Percentiles rank a stretch among this genome's conserved stretches.
phyloP scores from a whole-genome alignment of 179 eudicot species.

The Gypsophila paniculata region DNA sequence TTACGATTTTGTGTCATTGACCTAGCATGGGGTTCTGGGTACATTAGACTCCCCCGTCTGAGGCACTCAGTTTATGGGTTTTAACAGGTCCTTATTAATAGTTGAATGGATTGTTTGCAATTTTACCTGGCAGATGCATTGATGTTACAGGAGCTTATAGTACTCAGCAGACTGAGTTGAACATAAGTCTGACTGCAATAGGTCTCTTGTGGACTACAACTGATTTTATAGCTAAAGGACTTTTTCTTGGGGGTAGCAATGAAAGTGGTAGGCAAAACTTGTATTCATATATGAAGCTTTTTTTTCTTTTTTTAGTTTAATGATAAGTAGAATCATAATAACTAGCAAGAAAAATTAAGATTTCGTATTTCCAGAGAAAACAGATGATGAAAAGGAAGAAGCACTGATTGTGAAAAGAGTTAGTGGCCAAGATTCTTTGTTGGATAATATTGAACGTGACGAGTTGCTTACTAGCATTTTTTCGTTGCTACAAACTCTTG shows the following conservation, averaged over 20 bases:
- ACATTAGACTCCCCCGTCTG: conserved; percentile 3
- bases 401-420: conserved; percentile 26
- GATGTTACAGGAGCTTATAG: conserved; percentile 94
- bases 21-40: background rate
- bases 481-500: conserved; percentile 81
- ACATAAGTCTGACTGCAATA: conserved; percentile 91
- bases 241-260: conserved; percentile 34
- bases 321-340: conserved; percentile 6
- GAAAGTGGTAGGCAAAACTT: conserved; percentile 31
- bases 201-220: conserved; percentile 96
- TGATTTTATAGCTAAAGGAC: conserved; percentile 87
- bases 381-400: conserved; percentile 40
- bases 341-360: conserved; percentile 28
- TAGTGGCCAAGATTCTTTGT: conserved; percentile 35
- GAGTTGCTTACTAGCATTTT: conserved; percentile 69
- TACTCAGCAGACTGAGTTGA: conserved; percentile 87
- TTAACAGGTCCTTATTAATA: background rate
- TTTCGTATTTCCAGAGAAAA: conserved; percentile 28
- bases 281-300: background rate
- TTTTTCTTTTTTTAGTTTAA: background rate
- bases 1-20: background rate
- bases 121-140: conserved; percentile 55
- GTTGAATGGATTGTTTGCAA: conserved; percentile 12
- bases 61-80: background rate
- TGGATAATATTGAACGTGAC: conserved; percentile 56